These are phyloP conservation scores for Diaporthe vexans DNA, from an alignment of 2,329 filamentous ascomycete species.

Conservation along the genomic window DNA sequence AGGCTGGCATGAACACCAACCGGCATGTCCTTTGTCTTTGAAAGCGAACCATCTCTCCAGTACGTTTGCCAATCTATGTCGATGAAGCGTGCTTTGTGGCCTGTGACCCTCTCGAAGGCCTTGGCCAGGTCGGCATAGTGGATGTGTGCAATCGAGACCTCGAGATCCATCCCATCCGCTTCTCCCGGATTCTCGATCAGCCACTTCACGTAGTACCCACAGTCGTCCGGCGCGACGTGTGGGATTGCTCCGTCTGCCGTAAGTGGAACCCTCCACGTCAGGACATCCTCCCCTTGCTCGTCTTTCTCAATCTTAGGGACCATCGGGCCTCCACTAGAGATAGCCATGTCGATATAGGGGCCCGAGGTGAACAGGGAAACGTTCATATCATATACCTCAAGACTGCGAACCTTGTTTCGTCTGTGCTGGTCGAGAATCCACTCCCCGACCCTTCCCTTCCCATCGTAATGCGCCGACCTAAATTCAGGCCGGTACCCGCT, in stretches of 20 bases:
- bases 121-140: conserved; percentile 47
- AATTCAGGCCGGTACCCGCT: conserved; percentile 39
- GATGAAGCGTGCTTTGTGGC: conserved; percentile 48
- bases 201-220: conserved; percentile 61
- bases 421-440: conserved; percentile 60
- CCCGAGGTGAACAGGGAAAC: conserved; percentile 57
- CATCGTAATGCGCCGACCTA: conserved; percentile 48
- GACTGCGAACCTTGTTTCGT: conserved; percentile 45
- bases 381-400: conserved; percentile 48
- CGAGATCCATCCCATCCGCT: conserved; percentile 60
- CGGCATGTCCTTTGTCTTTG: not conserved
- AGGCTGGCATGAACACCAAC: conserved; percentile 8
- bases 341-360: conserved; percentile 62
- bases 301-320: conserved; percentile 52
- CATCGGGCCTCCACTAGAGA: conserved; percentile 55
- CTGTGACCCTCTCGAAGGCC: conserved; percentile 51
- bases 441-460: conserved; percentile 59
- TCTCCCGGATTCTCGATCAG: conserved; percentile 61
- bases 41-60: conserved; percentile 3
- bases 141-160: conserved; percentile 55
- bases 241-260: conserved; percentile 54
- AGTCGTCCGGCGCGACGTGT: conserved; percentile 61
- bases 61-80: conserved; percentile 40
- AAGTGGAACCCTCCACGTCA: conserved; percentile 59
- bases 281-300: conserved; percentile 49